Conservation (phyloP, 768 basidiomycete genomes). For the Paxillus rubicundulus region DNA sequence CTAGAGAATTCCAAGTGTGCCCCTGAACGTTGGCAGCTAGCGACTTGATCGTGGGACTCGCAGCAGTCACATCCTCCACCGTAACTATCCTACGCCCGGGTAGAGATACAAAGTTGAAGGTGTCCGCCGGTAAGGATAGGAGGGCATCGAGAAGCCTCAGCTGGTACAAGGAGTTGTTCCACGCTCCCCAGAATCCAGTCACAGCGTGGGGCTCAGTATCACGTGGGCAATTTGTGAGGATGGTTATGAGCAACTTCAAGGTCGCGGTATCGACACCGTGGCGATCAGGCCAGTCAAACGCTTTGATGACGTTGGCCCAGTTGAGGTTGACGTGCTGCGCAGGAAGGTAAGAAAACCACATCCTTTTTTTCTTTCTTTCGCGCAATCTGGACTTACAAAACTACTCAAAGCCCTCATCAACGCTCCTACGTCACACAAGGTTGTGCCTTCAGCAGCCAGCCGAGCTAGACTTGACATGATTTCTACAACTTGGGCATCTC, state of each 20-base stretch:
- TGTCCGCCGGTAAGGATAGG: conserved; percentile 84
- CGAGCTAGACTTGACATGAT: conserved; percentile 66
- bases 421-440: conserved; percentile 71
- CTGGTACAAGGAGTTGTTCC: conserved; percentile 85
- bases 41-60: conserved; percentile 89
- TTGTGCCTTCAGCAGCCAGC: conserved; percentile 68
- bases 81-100: conserved; percentile 83
- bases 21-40: conserved; percentile 89
- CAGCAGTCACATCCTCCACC: conserved; percentile 80
- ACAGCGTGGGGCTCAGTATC: conserved; percentile 77
- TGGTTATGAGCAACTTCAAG: conserved; percentile 83
- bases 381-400: conserved; percentile 54
- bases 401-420: conserved; percentile 70
- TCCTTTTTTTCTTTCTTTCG: background rate
- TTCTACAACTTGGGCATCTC: conserved; percentile 68
- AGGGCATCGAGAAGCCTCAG: conserved; percentile 86
- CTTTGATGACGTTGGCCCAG: conserved; percentile 80
- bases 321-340: conserved; percentile 61
- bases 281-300: conserved; percentile 83
- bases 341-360: conserved; percentile 12
- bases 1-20: conserved; percentile 92
- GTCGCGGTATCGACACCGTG: conserved; percentile 87
- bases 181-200: conserved; percentile 79
- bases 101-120: conserved; percentile 88
- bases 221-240: conserved; percentile 79